Evolutionary conservation across 1,284 basidiomycete genomes (phyloP), one percentile per base, ranked within the genome.

Genomic region (Trichosporon sp.): DNA sequence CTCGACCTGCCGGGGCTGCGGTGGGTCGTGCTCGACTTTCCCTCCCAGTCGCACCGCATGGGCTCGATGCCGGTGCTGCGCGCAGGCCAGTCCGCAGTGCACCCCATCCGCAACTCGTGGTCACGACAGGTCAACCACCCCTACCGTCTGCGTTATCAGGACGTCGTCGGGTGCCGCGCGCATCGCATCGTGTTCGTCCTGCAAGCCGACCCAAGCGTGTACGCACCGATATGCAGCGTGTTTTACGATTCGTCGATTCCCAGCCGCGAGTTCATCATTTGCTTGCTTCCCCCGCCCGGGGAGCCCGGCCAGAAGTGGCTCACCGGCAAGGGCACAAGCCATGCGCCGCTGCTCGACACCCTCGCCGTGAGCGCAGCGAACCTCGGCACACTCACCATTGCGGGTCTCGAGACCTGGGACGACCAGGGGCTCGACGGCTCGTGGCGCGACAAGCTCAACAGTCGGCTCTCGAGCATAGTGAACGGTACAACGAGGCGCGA

Each of bases 161-260:
- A 60, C 29, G 56, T 60, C 7, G 56, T 60, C 29, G 56, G 56
- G 15, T 31, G 56, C 29, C 56, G 29, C 29, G 56, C 56, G 5
- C 56, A 60, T 23, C 56, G 56, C 27, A 60, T 60, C 56, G 56
- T 60, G 29, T 60, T 60, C 56, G 56, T 60, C 15, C 56, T 60
- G 13, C 29, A n/a, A 3, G 56, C 56, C 56, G 56, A 60, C 18
- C 56, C 56, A 5, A 29, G 56, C 13, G 56, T 31, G 56, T 31
- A 29, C 27, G 56, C 56, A 6, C 27, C 56, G 5, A 60, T 60
- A 15, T 60, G 56, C 56, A 60, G 56, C 56, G 56, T 60, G 56
- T 60, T 60, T 15, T 60, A 60, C 27, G 56, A 60, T 29, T 29
- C 56, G 18, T 31, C 56, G 15, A n/a, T 60, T n/a, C 56, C 56